Evolutionary conservation across 176 grass and related monocot species (phyloP).

Genomic region (Dendrocalamus sinicus): DNA sequence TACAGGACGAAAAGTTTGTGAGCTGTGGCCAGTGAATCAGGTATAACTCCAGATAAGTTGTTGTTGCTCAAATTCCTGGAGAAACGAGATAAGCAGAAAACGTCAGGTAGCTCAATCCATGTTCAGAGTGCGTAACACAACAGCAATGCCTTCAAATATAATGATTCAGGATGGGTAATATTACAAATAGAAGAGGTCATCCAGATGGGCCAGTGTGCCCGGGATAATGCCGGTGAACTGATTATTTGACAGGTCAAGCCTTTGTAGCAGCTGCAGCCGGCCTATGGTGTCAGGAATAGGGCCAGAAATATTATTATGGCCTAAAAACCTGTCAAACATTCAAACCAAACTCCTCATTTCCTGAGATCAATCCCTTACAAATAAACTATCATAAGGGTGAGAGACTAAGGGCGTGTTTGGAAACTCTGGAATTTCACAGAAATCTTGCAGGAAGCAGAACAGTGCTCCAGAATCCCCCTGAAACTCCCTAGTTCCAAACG

Average conservation of each 20-base stretch:
- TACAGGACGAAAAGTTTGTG: conserved; percentile 55
- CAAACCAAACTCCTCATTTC: conserved; percentile 1
- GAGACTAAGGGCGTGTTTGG: not conserved
- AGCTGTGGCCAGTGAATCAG: conserved; percentile 63
- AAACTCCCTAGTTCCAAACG: too few species aligned
- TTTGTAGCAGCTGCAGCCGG: conserved; percentile 53
- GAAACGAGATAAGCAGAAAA: conserved; percentile 10
- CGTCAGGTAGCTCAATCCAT: not conserved
- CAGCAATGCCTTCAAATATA: not conserved
- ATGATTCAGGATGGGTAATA: conserved; percentile 30
- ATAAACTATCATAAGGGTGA: not conserved
- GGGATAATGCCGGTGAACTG: conserved; percentile 71
- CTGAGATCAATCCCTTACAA: not conserved
- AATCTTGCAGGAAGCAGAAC: not conserved
- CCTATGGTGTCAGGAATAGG: conserved; percentile 64
- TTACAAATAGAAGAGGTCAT: conserved; percentile 64
- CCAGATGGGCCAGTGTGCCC: conserved; percentile 46
- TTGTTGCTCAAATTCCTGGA: conserved; percentile 78
- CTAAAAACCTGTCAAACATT: conserved; percentile 53
- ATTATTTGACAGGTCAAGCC: conserved; percentile 74
- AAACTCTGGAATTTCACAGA: not conserved
- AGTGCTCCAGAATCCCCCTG: not conserved
- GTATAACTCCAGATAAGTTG: conserved; percentile 71
- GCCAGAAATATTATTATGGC: conserved; percentile 72
- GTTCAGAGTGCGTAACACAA: not conserved